Evolutionary conservation across 805 yeast species (phyloP), one percentile per base, ranked within the genome.

Genomic region (Candida fluviatilis): DNA sequence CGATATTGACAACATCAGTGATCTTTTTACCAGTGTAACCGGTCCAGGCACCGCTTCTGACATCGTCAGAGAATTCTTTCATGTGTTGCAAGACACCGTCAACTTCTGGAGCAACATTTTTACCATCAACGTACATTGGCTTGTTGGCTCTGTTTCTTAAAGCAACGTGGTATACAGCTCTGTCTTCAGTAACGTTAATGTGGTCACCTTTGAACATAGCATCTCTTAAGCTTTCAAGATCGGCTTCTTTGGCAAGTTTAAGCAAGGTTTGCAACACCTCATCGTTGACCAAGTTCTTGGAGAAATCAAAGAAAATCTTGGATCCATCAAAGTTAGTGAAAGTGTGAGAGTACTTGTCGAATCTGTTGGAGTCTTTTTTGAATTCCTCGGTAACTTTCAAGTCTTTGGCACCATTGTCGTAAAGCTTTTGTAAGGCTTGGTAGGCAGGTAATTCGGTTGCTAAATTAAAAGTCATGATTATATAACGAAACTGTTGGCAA

Each of bases 91-190:
- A 79, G 32, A 93, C 99, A 25, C 78, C 71, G 60, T 89, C 87
- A 46, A 93, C 98, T 66, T 88, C 96, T 36, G 89, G 86, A 24
- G 95, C 81, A 44, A 93, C 96, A 58, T 91, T 82, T 50, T 67
- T 67, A 51, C 95, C 96, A 59, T 93, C 96, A 45, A 90, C 98
- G 47, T 62, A 65, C 95, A 93, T 83, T 4, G 35, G 13, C 66
- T 77, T 82, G 70, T 80, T 66, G 42, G 93, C 73, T 67, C 93
- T 84, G 79, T 95, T 91, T 78, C 99, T 84, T 55, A 93, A 78
- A 25, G 98, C 99, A 54, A 81, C 87, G 71, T 93, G 99, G 76
- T 76, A 93, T 34, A 93, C 99, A 29, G 99, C 98, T 68, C 96
- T 80, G 68, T 80, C 84, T 71, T 93, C 99, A 45, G 99, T 93